Conservation (phyloP, 2,329 filamentous ascomycete species). For the Cercospora sp. region DNA sequence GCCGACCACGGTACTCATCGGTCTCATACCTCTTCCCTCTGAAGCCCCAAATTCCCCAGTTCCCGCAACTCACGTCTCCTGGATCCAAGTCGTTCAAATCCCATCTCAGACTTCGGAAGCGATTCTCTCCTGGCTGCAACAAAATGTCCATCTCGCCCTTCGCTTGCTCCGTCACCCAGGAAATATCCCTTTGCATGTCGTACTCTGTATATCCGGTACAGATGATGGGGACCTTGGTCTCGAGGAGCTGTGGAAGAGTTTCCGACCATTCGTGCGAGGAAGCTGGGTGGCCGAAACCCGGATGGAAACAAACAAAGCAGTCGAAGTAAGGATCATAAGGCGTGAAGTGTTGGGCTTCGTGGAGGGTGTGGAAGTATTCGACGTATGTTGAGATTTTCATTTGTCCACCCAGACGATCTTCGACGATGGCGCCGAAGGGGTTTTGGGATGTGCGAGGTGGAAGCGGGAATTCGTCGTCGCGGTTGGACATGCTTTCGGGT, state of each 20-base stretch:
- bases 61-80: constrained; percentile 89
- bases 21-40: constrained; percentile 91
- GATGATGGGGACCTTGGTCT: constrained; percentile 93
- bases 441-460: constrained; percentile 82
- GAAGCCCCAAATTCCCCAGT: constrained; percentile 97
- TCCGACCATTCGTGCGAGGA: constrained; percentile 92
- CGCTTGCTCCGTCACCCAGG: constrained; percentile 83
- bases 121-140: constrained; percentile 89
- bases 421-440: constrained; percentile 90
- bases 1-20: constrained; percentile 35
- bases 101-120: constrained; percentile 91
- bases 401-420: constrained; percentile 81
- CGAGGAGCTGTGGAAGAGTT: constrained; percentile 82
- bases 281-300: constrained; percentile 90
- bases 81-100: constrained; percentile 95
- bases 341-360: constrained; percentile 84
- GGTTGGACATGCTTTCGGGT: constrained; percentile 92
- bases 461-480: constrained; percentile 88
- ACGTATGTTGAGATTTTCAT: constrained; percentile 98
- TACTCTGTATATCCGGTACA: constrained; percentile 94
- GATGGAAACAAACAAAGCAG: constrained; percentile 95
- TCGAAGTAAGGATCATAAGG: constrained; percentile 99
- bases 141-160: constrained; percentile 89
- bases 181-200: constrained; percentile 90
- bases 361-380: constrained; percentile 96